A percentile compares a stretch with the other conserved stretches of the same genome.
Evolutionary conservation across 2,329 filamentous ascomycete species (phyloP).

Genomic region (Colletotrichum australisinense): DNA sequence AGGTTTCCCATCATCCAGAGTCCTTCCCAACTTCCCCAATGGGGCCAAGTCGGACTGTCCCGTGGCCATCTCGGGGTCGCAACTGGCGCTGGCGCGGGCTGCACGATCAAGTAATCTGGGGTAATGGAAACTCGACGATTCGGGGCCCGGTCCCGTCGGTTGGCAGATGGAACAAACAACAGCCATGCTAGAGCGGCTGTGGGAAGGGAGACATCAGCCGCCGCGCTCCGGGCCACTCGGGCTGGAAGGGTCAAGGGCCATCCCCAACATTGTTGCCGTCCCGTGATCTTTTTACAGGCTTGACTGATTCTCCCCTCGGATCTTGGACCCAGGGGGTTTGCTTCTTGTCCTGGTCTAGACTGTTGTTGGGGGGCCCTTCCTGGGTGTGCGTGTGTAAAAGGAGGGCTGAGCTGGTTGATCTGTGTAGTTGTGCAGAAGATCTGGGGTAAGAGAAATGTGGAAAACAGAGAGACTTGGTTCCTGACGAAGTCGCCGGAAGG

Average conservation of each 20-base stretch:
- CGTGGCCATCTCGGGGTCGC: constrained; percentile 25
- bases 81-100: constrained; percentile 4
- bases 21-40: constrained; percentile 9
- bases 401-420: neutral
- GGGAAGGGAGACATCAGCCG: constrained; percentile 25
- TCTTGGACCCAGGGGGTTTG: neutral
- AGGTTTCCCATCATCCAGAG: constrained; percentile 9
- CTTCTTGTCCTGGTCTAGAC: neutral
- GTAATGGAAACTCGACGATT: constrained; percentile 37
- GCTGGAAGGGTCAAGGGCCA: constrained; percentile 25
- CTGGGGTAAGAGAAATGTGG: constrained; percentile 27
- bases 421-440: neutral
- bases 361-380: neutral
- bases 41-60: constrained; percentile 35
- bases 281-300: constrained; percentile 30
- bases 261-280: constrained; percentile 29
- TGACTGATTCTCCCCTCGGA: neutral
- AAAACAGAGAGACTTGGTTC: constrained; percentile 26
- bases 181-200: constrained; percentile 15
- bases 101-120: constrained; percentile 39
- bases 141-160: constrained; percentile 4
- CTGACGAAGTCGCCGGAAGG: neutral
- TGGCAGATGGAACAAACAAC: neutral
- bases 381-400: neutral
- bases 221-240: constrained; percentile 32